Evolutionary conservation across 1,139 yeast genomes (phyloP), one percentile per base, ranked within the genome.

Genomic region (Candida glucosophila): DNA sequence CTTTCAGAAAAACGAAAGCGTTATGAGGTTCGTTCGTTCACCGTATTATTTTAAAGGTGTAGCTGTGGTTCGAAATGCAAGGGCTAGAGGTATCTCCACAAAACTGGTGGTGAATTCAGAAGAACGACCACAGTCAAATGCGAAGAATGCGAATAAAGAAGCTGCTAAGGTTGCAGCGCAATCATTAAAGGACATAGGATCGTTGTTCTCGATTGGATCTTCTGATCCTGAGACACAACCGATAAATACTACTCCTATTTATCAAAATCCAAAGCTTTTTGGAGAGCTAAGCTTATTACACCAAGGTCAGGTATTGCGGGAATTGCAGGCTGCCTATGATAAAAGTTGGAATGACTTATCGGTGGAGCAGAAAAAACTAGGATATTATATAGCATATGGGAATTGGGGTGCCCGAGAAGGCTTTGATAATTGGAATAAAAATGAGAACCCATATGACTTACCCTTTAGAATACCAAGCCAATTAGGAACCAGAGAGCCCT

Each of bases 401-500:
- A 58, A 74, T 33, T 72, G 78, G 68, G 83, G 80, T 0, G 71
- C 67, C 1, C 58, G 83, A 33, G 78, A 73, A 29, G 66, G 70
- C 10, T 71, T 75, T 33, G 52, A 52, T 22, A 59, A 60, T 30
- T 55, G 77, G 57, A 50, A 51, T 22, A 49, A 55, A 2, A 37
- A 41, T 24, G 55, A 49, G 13, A 52, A 59, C 2, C 77, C 77
- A 2, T 57, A 49, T 23, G 83, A 76, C 44, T 51, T 75, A 26
- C 80, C 81, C 3, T 76, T 75, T 37, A 43, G 43, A n/a, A 34
- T 55, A 6, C 73, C 73, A 2, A 48, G 66, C 3, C 35, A 54
- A 26, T 15, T 46, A 16, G 43, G 33, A 24, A 44, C 38, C 11
- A 27, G 48, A 5, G 30, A 30, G 10, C 59, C 68, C 0, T 30